Evolutionary conservation across 2,329 filamentous ascomycete genomes (phyloP).

Genomic region (Ceratocystis huliohia): DNA sequence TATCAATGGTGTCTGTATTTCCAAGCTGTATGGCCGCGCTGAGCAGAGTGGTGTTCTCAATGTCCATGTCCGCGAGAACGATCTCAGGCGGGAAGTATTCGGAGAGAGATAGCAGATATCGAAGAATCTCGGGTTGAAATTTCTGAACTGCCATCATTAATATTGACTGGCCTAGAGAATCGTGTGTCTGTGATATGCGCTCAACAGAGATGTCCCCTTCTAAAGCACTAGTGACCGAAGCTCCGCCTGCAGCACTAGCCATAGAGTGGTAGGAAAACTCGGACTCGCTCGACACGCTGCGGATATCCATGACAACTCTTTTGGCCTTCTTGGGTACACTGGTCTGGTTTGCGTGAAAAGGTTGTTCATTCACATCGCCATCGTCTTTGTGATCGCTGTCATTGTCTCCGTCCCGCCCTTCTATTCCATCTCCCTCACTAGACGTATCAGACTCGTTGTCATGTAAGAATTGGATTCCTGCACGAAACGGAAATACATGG

Average conservation of each 20-base stretch:
- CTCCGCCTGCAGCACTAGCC: slow-evolving; percentile 56
- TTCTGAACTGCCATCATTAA: slow-evolving; percentile 75
- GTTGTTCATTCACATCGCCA: slow-evolving; percentile 25
- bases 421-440: slow-evolving; percentile 6
- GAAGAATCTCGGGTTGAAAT: slow-evolving; percentile 56
- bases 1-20: slow-evolving; percentile 59
- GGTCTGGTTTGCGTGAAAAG: slow-evolving; percentile 17
- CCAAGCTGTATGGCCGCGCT: slow-evolving; percentile 84
- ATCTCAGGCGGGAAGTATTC: slow-evolving; percentile 60
- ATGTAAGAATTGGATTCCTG: background rate
- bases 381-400: slow-evolving; percentile 32
- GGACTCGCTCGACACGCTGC: slow-evolving; percentile 78
- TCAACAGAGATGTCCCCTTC: slow-evolving; percentile 82
- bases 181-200: slow-evolving; percentile 57
- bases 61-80: slow-evolving; percentile 73
- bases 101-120: slow-evolving; percentile 64
- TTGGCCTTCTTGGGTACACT: slow-evolving; percentile 45
- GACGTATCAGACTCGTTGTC: slow-evolving; percentile 29
- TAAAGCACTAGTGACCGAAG: slow-evolving; percentile 57
- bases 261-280: slow-evolving; percentile 66
- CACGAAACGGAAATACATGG: slow-evolving; percentile 79
- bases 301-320: slow-evolving; percentile 77
- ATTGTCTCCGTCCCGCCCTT: background rate
- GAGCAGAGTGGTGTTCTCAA: slow-evolving; percentile 76
- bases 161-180: slow-evolving; percentile 66